phyloP scores from a whole-genome alignment of 257 asterid genomes.

The Fraxinus americana region DNA sequence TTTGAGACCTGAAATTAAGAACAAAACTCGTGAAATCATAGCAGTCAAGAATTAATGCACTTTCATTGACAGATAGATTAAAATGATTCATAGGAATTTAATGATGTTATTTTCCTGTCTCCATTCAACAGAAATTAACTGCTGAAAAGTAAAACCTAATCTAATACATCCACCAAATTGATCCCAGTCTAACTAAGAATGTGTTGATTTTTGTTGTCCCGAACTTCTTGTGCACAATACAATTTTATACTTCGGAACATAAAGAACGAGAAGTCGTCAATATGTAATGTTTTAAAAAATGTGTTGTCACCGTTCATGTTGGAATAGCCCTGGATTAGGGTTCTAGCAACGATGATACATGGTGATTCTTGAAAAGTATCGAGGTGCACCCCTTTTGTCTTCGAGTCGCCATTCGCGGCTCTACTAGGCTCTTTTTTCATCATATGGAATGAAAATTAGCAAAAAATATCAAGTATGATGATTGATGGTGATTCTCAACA shows the following conservation, averaged over 20 bases:
- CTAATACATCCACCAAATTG: background rate
- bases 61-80: constrained; percentile 6
- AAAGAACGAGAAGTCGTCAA: background rate
- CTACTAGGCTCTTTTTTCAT: background rate
- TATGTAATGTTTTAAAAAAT: background rate
- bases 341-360: too few species aligned
- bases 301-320: background rate
- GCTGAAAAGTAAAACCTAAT: background rate
- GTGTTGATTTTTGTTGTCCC: background rate
- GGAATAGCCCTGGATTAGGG: too few species aligned
- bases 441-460: background rate
- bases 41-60: background rate
- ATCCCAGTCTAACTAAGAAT: background rate
- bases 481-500: background rate
- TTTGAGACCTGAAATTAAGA: constrained; percentile 74
- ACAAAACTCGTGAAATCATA: background rate
- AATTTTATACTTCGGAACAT: background rate
- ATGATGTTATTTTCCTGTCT: constrained; percentile 26
- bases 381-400: too few species aligned
- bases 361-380: too few species aligned
- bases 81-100: constrained; percentile 20
- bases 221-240: background rate
- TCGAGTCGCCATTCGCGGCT: too few species aligned
- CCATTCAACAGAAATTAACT: background rate
- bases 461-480: background rate